Evolutionary conservation across 2,329 filamentous ascomycete genomes (phyloP).

Genomic region (Helicocarpus griseus): DNA sequence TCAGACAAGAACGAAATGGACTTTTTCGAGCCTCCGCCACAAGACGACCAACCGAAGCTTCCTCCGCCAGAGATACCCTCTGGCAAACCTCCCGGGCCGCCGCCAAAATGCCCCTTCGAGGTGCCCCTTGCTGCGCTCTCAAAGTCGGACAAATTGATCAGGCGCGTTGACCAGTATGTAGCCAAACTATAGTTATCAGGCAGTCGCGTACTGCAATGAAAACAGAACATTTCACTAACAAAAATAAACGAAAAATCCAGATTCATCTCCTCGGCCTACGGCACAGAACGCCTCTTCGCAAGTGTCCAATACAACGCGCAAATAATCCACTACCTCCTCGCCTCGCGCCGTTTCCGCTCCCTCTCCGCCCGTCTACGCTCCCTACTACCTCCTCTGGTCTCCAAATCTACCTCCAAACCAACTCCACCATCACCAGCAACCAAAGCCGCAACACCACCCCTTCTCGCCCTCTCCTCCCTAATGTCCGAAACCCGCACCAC

Average conservation of each 20-base stretch:
- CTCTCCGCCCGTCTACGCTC: slow-evolving; percentile 36
- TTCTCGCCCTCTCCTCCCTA: slow-evolving; percentile 36
- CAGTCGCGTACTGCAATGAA: too few relatives aligned
- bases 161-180: slow-evolving; percentile 12
- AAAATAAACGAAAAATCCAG: slow-evolving; percentile 40
- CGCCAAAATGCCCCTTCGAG: background rate
- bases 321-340: slow-evolving; percentile 51
- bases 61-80: background rate
- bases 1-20: too few relatives aligned
- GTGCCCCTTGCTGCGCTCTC: background rate
- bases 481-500: slow-evolving; percentile 45
- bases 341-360: slow-evolving; percentile 42
- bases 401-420: slow-evolving; percentile 14
- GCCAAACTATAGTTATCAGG: too few relatives aligned
- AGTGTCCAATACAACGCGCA: slow-evolving; percentile 60
- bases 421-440: slow-evolving; percentile 24
- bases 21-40: too few relatives aligned
- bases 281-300: slow-evolving; percentile 61
- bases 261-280: slow-evolving; percentile 57
- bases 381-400: slow-evolving; percentile 13
- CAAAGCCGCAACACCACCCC: slow-evolving; percentile 36
- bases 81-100: background rate
- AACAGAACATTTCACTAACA: background rate
- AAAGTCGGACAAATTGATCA: slow-evolving; percentile 10
- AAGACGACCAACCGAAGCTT: too few relatives aligned